These are phyloP conservation scores for Apiospora pterosperma DNA, from an alignment of 2,329 filamentous ascomycete genomes.

Conservation along the genomic window DNA sequence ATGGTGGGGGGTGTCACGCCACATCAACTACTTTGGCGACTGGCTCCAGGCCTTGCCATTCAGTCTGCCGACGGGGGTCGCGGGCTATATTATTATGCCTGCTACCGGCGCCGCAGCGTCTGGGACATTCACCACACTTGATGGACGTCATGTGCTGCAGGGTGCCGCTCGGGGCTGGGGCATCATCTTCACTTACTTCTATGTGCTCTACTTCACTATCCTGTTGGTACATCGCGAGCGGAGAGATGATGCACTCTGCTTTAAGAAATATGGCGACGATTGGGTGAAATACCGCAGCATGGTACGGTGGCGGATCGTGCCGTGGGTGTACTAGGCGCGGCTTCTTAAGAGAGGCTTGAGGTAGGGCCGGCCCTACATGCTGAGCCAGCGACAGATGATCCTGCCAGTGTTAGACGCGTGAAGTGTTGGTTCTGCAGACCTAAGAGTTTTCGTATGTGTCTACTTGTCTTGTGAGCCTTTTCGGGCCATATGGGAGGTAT, in stretches of 20 bases:
- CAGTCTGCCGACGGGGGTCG: slow-evolving; percentile 78
- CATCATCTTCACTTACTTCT: slow-evolving; percentile 90
- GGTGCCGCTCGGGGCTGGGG: slow-evolving; percentile 77
- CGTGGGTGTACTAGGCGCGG: slow-evolving; percentile 81
- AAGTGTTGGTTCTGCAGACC: no score
- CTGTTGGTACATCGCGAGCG: slow-evolving; percentile 82
- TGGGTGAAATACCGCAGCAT: slow-evolving; percentile 85
- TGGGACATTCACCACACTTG: slow-evolving; percentile 53
- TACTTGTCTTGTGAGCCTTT: no score
- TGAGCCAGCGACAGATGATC: no score
- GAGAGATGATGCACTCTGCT: slow-evolving; percentile 87
- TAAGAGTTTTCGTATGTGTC: no score
- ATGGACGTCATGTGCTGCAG: slow-evolving; percentile 64
- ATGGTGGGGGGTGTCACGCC: slow-evolving; percentile 89
- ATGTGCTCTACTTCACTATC: slow-evolving; percentile 85
- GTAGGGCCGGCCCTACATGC: no score
- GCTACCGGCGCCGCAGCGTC: slow-evolving; percentile 45
- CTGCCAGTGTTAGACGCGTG: no score
- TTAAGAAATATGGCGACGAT: slow-evolving; percentile 88
- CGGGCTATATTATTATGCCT: slow-evolving; percentile 74
- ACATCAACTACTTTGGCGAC: slow-evolving; percentile 95
- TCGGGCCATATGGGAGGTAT: no score
- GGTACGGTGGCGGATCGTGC: slow-evolving; percentile 79
- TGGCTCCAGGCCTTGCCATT: slow-evolving; percentile 94
- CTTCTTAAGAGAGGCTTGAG: no score